These are phyloP conservation scores for Podaxis sp. DNA, from an alignment of 768 basidiomycete genomes.

Conservation along the genomic window DNA sequence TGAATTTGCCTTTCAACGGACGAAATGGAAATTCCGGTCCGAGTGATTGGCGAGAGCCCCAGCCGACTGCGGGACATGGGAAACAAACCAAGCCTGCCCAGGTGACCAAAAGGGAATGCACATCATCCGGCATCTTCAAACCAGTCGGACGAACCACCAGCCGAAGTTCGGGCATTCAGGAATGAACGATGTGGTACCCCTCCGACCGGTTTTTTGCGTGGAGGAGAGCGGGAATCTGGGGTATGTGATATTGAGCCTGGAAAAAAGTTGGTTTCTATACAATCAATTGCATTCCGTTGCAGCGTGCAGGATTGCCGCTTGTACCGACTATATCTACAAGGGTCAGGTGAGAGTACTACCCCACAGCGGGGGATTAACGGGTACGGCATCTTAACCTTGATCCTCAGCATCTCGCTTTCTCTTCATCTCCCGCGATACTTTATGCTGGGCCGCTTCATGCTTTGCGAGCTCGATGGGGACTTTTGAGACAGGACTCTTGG, in stretches of 20 bases:
- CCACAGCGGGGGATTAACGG: neutral
- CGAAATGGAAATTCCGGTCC: slow-evolving; percentile 6
- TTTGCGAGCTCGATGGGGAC: slow-evolving; percentile 85
- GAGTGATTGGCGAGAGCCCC: neutral
- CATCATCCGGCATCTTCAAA: slow-evolving; percentile 9
- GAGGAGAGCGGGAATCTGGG: neutral
- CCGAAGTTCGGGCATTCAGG: neutral
- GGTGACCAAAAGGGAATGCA: neutral
- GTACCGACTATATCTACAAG: neutral
- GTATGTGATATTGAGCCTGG: neutral
- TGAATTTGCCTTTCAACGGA: neutral
- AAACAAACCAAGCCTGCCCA: neutral
- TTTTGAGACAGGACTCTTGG: slow-evolving; percentile 91
- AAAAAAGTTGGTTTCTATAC: neutral
- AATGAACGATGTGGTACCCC: neutral
- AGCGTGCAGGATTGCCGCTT: neutral
- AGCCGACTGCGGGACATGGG: neutral
- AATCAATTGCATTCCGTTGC: neutral
- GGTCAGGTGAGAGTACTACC: neutral
- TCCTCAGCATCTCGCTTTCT: slow-evolving; percentile 87
- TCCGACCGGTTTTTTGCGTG: neutral
- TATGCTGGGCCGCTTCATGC: slow-evolving; percentile 90
- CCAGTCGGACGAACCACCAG: slow-evolving; percentile 10
- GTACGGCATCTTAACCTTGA: slow-evolving; percentile 38
- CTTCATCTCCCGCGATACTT: slow-evolving; percentile 94